Evolutionary conservation across 2,329 filamentous ascomycete genomes (phyloP).

Genomic region (Penicillium brasilianum): DNA sequence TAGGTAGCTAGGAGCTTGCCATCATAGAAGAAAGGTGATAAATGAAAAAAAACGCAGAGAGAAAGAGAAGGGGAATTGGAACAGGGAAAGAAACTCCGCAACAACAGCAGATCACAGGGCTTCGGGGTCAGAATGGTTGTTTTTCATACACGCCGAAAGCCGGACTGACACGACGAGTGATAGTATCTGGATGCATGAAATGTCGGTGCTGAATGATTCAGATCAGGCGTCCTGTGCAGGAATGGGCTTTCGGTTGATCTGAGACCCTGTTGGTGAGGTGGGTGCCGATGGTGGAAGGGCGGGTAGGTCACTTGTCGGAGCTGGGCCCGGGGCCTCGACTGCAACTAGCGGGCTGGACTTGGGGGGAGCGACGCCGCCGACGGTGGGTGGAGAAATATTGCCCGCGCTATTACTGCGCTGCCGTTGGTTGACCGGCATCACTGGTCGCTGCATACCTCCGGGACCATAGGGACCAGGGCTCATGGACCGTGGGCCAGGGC

Average conservation of each 20-base stretch:
- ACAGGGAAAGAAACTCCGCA: background rate
- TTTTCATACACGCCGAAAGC: background rate
- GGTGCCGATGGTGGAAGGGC: slow-evolving; percentile 50
- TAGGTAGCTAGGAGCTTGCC: background rate
- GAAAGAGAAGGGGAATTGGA: background rate
- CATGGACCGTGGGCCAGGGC: slow-evolving; percentile 33
- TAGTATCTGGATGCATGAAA: background rate
- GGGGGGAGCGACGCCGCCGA: slow-evolving; percentile 24
- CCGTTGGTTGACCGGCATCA: slow-evolving; percentile 45
- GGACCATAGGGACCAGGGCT: slow-evolving; percentile 52
- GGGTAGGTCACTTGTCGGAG: slow-evolving; percentile 46
- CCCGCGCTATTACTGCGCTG: slow-evolving; percentile 53
- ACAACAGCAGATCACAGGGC: too few species aligned
- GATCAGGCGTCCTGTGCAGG: slow-evolving; percentile 52
- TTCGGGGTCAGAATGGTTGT: background rate
- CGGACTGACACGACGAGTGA: background rate
- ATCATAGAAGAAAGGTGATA: background rate
- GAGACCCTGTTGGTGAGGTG: slow-evolving; percentile 41
- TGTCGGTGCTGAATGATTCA: background rate
- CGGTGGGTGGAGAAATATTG: slow-evolving; percentile 33
- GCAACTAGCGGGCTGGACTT: slow-evolving; percentile 38
- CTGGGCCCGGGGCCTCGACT: slow-evolving; percentile 20
- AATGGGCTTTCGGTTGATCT: slow-evolving; percentile 61
- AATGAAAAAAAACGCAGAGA: background rate
- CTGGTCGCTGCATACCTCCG: slow-evolving; percentile 48